Conservation (phyloP, 1,139 yeast genomes). For the Hyphopichia wangnamkhiaoensis region DNA sequence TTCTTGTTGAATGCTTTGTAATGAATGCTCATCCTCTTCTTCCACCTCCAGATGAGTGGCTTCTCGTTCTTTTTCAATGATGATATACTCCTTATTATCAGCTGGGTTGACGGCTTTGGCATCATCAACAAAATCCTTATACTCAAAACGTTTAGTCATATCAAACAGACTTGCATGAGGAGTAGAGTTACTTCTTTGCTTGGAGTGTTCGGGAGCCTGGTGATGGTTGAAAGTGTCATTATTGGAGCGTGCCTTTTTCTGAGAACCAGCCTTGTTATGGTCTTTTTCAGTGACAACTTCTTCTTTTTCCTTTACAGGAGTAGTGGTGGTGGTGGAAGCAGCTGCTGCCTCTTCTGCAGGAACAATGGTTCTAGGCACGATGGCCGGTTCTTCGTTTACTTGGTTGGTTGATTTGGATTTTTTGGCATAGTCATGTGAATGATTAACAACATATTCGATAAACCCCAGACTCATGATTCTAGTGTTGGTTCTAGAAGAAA, state of each 20-base stretch:
- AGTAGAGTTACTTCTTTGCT: background rate
- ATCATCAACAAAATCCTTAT: background rate
- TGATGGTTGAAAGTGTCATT: too few relatives aligned
- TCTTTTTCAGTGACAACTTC: too few relatives aligned
- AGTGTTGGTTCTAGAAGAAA: background rate
- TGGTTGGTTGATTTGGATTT: slow-evolving; percentile 12
- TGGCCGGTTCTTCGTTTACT: slow-evolving; percentile 8
- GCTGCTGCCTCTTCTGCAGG: too few relatives aligned
- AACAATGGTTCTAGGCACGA: slow-evolving; percentile 5
- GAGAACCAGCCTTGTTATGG: too few relatives aligned
- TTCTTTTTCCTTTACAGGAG: too few relatives aligned
- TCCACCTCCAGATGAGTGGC: too few relatives aligned
- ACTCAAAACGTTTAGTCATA: too few relatives aligned
- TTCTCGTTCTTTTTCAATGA: background rate
- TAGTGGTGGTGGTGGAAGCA: too few relatives aligned
- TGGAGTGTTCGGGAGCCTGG: background rate
- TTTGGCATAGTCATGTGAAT: slow-evolving; percentile 6
- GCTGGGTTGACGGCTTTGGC: background rate
- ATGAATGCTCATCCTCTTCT: background rate
- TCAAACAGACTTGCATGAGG: background rate
- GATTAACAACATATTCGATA: slow-evolving; percentile 7
- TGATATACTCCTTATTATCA: background rate
- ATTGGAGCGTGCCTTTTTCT: too few relatives aligned
- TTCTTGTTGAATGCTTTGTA: too few relatives aligned
- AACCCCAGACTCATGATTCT: slow-evolving; percentile 5